Evolutionary conservation across 2,329 filamentous ascomycete genomes (phyloP).

Genomic region (Colletotrichum zoysiae): DNA sequence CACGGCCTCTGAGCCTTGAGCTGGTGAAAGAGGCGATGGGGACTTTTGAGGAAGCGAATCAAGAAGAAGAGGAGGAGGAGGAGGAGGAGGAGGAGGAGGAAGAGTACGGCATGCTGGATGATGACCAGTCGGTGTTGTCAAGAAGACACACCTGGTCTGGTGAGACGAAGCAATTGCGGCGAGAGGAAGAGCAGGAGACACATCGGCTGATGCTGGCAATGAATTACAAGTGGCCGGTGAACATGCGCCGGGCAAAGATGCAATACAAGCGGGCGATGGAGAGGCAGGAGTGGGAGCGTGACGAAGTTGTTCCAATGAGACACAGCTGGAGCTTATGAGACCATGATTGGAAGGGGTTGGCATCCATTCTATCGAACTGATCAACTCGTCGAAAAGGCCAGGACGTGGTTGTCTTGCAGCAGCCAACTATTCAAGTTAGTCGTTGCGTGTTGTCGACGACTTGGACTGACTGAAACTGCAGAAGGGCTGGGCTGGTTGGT

Average conservation of each 20-base stretch:
- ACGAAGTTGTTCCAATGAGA: constrained; percentile 40
- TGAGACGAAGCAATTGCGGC: neutral
- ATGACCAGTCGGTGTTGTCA: no score
- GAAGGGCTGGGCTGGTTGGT: neutral
- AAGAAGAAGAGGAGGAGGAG: neutral
- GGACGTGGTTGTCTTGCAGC: neutral
- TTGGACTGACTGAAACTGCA: neutral
- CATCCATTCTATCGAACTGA: neutral
- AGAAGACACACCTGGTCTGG: neutral
- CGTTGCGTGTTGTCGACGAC: no score
- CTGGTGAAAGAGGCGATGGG: neutral
- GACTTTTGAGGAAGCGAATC: no score
- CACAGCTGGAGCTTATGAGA: constrained; percentile 4
- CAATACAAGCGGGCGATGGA: constrained; percentile 22
- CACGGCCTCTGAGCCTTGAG: neutral
- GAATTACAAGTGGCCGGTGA: constrained; percentile 29
- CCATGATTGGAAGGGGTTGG: no score
- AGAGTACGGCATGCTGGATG: neutral
- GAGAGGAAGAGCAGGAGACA: constrained; percentile 11
- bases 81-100: neutral
- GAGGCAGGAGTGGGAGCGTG: constrained; percentile 26
- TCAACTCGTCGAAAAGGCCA: neutral
- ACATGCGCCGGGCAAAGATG: constrained; percentile 19
- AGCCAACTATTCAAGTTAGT: neutral
- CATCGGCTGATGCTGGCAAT: constrained; percentile 11